These are phyloP conservation scores for Malus hybrid DNA, from an alignment of 331 rosid species.

Conservation along the genomic window DNA sequence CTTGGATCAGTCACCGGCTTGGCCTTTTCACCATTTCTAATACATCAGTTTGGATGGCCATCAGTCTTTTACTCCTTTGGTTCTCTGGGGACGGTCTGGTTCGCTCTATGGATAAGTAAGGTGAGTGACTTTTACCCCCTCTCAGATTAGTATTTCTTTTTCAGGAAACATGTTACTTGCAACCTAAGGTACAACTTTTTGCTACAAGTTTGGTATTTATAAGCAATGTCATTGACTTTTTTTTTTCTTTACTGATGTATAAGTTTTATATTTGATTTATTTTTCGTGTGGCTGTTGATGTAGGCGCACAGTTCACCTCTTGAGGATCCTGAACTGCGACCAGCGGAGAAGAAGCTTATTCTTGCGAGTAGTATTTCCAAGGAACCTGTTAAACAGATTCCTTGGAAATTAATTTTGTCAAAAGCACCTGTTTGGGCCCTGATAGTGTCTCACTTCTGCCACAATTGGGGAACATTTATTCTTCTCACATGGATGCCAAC, in stretches of 20 bases:
- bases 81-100: constrained; percentile 91
- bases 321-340: constrained; percentile 81
- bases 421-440: constrained; percentile 96
- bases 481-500: constrained; percentile 99
- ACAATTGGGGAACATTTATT: constrained; percentile 99
- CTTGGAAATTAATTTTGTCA: constrained; percentile 84
- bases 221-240: background rate
- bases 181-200: background rate
- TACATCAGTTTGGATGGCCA: constrained; percentile 96
- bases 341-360: constrained; percentile 78
- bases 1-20: constrained; percentile 97
- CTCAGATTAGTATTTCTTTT: background rate
- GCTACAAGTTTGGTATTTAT: background rate
- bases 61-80: constrained; percentile 96
- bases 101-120: constrained; percentile 68
- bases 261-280: background rate
- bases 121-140: constrained; percentile 24
- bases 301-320: constrained; percentile 93
- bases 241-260: background rate
- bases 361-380: constrained; percentile 42
- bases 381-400: constrained; percentile 82
- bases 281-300: background rate
- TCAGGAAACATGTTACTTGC: background rate
- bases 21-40: constrained; percentile 87
- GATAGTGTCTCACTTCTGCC: constrained; percentile 89